Evolutionary conservation across 805 yeast genomes (phyloP).

Genomic region (Wickerhamiella australiensis): DNA sequence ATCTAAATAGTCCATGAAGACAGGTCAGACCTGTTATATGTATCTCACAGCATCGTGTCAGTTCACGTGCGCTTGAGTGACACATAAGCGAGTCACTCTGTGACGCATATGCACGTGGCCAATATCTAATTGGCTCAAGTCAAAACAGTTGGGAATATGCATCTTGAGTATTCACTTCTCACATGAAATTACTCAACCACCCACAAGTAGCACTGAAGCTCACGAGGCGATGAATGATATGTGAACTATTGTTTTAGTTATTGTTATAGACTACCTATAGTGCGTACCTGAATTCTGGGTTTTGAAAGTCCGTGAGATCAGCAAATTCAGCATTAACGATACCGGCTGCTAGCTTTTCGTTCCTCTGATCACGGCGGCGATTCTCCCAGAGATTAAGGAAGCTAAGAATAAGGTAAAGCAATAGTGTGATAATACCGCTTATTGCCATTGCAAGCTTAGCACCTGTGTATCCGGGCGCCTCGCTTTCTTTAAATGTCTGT

Average conservation of each 20-base stretch:
- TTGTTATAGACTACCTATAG: conserved; percentile 1
- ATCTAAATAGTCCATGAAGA: no score
- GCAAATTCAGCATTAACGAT: conserved; percentile 27
- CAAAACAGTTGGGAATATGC: no score
- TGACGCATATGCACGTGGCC: conserved; percentile 39
- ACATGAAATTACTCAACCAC: no score
- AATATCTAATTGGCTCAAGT: no score
- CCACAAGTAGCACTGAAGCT: no score
- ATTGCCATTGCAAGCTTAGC: conserved; percentile 45
- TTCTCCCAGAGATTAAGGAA: conserved; percentile 12
- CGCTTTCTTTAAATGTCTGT: conserved; percentile 45
- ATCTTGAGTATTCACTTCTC: no score
- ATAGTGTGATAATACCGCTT: conserved; percentile 34
- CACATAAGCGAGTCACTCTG: conserved; percentile 32
- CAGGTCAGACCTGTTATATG: no score
- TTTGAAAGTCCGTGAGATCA: conserved; percentile 42
- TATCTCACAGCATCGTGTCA: conserved; percentile 20
- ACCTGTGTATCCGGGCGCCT: conserved; percentile 48
- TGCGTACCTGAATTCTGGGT: conserved; percentile 39
- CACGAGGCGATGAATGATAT: no score
- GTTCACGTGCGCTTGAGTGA: conserved; percentile 29
- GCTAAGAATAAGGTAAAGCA: conserved; percentile 25
- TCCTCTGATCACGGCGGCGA: conserved; percentile 11
- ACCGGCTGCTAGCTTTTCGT: conserved; percentile 5
- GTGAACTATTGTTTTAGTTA: no score